A percentile compares a stretch with the other conserved stretches of the same genome.
Evolutionary conservation across 108 stramenopile species (phyloP).

Genomic region (Heterococcus sp.): DNA sequence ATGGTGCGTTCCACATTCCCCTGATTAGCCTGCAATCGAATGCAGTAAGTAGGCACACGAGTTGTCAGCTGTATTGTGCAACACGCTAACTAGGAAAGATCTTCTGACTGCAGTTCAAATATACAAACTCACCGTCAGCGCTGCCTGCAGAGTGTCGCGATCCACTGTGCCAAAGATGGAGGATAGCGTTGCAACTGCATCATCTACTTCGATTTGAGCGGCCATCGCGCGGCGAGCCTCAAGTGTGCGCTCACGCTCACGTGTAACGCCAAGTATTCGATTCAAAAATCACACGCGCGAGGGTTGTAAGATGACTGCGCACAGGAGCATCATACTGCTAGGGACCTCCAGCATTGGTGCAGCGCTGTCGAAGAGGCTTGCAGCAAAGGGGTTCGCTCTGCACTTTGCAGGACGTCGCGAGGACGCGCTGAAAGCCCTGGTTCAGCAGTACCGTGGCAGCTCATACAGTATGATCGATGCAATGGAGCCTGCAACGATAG

Average conservation of each 20-base stretch:
- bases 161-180: not conserved
- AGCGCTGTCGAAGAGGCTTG: not conserved
- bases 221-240: not conserved
- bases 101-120: too few species aligned
- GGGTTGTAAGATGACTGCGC: not conserved
- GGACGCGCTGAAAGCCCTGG: not conserved
- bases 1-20: not conserved
- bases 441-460: not conserved
- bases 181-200: not conserved
- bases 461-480: not conserved
- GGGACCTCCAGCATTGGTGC: not conserved
- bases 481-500: not conserved
- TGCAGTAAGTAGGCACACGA: not conserved
- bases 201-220: not conserved
- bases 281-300: not conserved
- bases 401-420: not conserved
- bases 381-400: not conserved
- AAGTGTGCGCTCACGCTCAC: not conserved
- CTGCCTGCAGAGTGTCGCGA: not conserved
- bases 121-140: not conserved
- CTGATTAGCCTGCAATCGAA: not conserved
- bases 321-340: not conserved
- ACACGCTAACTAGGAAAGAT: not conserved
- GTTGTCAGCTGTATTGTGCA: not conserved
- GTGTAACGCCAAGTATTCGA: not conserved